Evolutionary conservation across 2,329 filamentous ascomycete genomes (phyloP), one percentile per base, ranked within the genome.

Genomic region (Clonostachys rosea): DNA sequence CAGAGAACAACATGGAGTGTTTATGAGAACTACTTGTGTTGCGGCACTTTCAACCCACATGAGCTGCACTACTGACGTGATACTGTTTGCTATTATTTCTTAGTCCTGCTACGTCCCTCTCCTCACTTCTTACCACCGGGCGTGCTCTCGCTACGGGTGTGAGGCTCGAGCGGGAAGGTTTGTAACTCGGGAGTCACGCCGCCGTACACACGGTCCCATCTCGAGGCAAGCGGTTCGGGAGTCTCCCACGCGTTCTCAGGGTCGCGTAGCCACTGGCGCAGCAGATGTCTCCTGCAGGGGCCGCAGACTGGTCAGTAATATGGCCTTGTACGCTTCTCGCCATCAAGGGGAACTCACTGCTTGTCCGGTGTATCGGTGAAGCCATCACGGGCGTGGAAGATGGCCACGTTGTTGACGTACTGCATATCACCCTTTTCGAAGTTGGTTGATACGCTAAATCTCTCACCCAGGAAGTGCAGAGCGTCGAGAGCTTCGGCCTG

Each of bases 101-200:
- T 30, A 30, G 24, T 30, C 24, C 24, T 30, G 9, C 24, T 30
- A 30, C 24, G 4, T 30, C 9, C 8, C 24, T 30, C 9, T 30
- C 9, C 24, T 30, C 24, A 30, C 24, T 30, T 30, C 24, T 10
- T 30, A 30, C 24, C 24, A 30, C 24, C 24, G 6, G 24, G 24
- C 24, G 24, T 53, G n/a, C 59, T 57, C 9, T 51, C 54, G 34
- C 55, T 60, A 17, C 58, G 53, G 43, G 61, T 56, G 34, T 51
- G 52, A 5, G 78, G 76, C 55, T 84, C 75, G 3, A 82, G 62
- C 0, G 80, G 79, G 45, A 84, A 78, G 0, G 81, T 72, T 34
- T 76, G 67, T 9, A 67, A 71, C 50, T 81, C 76, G 1, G 71
- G 63, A 3, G 63, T 71, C 4, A 83, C 70, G 5, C 67, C 74